Evolutionary conservation across 345 rosid species (phyloP), one percentile per base, ranked within the genome.

Genomic region (Microthlaspi erraticum): DNA sequence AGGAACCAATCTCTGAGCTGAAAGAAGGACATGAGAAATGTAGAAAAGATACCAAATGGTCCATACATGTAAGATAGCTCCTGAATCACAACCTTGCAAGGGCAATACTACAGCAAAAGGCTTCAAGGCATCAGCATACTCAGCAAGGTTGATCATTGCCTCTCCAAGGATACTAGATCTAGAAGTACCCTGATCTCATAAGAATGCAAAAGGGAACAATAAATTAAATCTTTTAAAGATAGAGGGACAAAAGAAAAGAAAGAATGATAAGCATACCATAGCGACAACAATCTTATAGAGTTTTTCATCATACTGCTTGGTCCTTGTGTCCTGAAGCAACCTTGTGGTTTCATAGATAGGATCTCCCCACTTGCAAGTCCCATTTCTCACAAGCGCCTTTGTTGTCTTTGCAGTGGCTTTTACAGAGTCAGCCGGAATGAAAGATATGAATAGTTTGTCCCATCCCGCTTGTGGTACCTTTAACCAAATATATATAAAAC

Each of bases 341-440:
- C 97, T 86, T 2, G 99, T 91, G 46, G 95, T 88, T 82, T 94
- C 99, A 63, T 94, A 94, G 74, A 94, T 91, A 3, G 99, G 99
- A 89, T 94, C 99, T 17, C 81, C 95, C 99, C 99, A 94, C 78
- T 94, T 94, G 84, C 99, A 94, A 39, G 86, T 81, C 75, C 97
- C 96, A 54, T 91, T 94, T 79, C 99, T 89, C 65, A 91, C 99
- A 85, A 81, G 89, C 53, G 97, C 95, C 82, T 94, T 94, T 16
- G 91, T 85, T 37, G 99, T 91, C 85, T 94, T 94, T 26, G 90
- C 87, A 9, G 95, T 89, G 59, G 92, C 88, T 84, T 94, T 94
- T 57, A 88, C 92, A 38, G 99, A 84, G 80, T 91, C 99, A 80
- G 89, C 83, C 44, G 99, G 93, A 70, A 91, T 85, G 78, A 89